These are phyloP conservation scores for Aureobasidium subglaciale DNA, from an alignment of 2,329 filamentous ascomycete species.

Conservation along the genomic window DNA sequence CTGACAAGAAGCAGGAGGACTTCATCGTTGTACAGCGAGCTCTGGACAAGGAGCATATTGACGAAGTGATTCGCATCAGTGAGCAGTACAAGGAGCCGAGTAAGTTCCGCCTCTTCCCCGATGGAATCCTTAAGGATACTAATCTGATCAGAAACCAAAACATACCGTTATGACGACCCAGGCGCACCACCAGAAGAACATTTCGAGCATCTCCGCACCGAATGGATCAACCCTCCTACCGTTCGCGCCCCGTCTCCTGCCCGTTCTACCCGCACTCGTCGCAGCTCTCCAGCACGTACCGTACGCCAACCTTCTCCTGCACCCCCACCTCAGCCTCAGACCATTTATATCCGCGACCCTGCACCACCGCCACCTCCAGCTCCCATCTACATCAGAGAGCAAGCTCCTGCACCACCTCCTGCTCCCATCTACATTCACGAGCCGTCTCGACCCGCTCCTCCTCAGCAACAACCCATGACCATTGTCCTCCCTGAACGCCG, in stretches of 20 bases:
- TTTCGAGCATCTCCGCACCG: slow-evolving; percentile 29
- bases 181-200: slow-evolving; percentile 23
- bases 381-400: slow-evolving; percentile 24
- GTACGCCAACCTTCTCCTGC: slow-evolving; percentile 19
- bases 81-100: slow-evolving; percentile 58
- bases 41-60: slow-evolving; percentile 82
- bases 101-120: slow-evolving; percentile 23
- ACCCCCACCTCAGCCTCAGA: slow-evolving; percentile 12
- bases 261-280: slow-evolving; percentile 24
- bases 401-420: slow-evolving; percentile 14
- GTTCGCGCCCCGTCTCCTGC: slow-evolving; percentile 21
- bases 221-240: slow-evolving; percentile 34
- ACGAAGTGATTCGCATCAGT: slow-evolving; percentile 77
- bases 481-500: slow-evolving; percentile 44
- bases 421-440: slow-evolving; percentile 25
- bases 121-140: slow-evolving; percentile 6
- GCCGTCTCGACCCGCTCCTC: slow-evolving; percentile 17
- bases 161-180: slow-evolving; percentile 29
- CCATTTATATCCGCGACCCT: slow-evolving; percentile 20
- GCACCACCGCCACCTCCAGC: slow-evolving; percentile 14
- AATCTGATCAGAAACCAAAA: slow-evolving; percentile 27
- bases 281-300: slow-evolving; percentile 19
- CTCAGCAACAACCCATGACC: slow-evolving; percentile 16
- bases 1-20: slow-evolving; percentile 52
- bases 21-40: slow-evolving; percentile 77